Evolutionary conservation across 768 basidiomycete species (phyloP), one percentile per base, ranked within the genome.

Genomic region (Mycena amicta): DNA sequence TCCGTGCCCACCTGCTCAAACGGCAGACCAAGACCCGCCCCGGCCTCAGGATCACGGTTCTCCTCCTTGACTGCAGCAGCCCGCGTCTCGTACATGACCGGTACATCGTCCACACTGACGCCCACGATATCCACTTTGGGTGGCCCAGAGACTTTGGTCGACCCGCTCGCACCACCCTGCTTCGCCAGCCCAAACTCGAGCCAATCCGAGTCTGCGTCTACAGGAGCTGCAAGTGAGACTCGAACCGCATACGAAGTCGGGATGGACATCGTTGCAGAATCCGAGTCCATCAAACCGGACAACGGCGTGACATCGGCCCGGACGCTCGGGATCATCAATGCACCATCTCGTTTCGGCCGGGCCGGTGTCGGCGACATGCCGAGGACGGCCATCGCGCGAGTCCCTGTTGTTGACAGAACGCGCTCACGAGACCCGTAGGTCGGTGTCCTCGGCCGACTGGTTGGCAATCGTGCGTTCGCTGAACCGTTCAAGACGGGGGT

Each of bases 121-220:
- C 77, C 81, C 49, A 83, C 75, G 50, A 89, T 77, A 16, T 85
- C 78, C 49, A 87, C 77, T 53, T 72, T 77, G 43, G 83, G 81
- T 40, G 75, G 72, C n/a, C n/a, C n/a, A n/a, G n/a, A n/a, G n/a
- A n/a, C n/a, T n/a, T n/a, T n/a, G 29, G 62, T 62, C 31, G 39
- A 56, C 46, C 67, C 63, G 31, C 64, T 58, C 49, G 60, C 59
- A 22, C 28, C 41, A 23, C 45, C 62, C 39, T 63, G 71, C 53
- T 81, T 75, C 2, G 84, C 85, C 50, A 92, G 74, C 26, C 89
- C 89, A 65, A 92, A 91, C 68, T 91, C 89, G 20, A 92, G 74
- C 85, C 84, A 89, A 51, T 87, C 88, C n/a, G 83, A 81, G 55
- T 83, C 83, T n/a, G 75, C 67, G 30, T 85, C 79, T 15, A 77